Base-by-base conservation (phyloP, 1,139 yeast genomes). In the Tardiomyces depauwii region DNA sequence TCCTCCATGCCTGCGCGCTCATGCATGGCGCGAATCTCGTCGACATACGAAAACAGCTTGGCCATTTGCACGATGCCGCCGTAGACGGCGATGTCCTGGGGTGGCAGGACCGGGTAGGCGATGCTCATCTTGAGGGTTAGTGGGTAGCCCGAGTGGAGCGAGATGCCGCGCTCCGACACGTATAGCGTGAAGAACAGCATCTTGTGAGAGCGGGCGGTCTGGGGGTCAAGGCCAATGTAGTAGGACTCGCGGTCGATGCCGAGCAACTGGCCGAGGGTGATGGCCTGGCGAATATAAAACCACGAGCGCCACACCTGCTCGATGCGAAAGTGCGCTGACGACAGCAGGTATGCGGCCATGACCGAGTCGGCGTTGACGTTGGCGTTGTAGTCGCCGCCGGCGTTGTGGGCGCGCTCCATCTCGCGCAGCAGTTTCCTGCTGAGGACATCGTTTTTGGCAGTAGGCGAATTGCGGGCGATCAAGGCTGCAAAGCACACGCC, bases 121-220 rank as follows among this genome's bases (percentile, higher is more conserved):
- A 50, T 44, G 7, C 49, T 36, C 21, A 44, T 45, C 21, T 42
- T 41, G 18, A 51, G 44, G 9, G 53, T 51, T 33, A 48, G 32
- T 7, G 54, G 54, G 43, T 40, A 45, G 33, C 45, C 40, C 7
- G 49, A 44, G 11, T 46, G 46, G 18, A 52, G 42, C 12, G 46
- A 41, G 14, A 44, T 49, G 3, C 55, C 55, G 5, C 55, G 42
- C 39, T 52, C 55, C 9, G 55, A 48, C 21, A 46, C 44, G 23
- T 28, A 45, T n/a, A 52, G 41, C 7, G 44, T 42, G 41, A 46
- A 51, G 40, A 42, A 52, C n/a, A 52, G 40, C 16, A 38, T 41
- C 21, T 51, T 45, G 25, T 44, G 49, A 16, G 39, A 33, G 40
- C 41, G 39, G 12, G 41, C 45, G 4, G 39, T 45, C 11, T 33